Evolutionary conservation across 176 grass and related monocot genomes (phyloP).

Genomic region (Phoenix roebelenii): DNA sequence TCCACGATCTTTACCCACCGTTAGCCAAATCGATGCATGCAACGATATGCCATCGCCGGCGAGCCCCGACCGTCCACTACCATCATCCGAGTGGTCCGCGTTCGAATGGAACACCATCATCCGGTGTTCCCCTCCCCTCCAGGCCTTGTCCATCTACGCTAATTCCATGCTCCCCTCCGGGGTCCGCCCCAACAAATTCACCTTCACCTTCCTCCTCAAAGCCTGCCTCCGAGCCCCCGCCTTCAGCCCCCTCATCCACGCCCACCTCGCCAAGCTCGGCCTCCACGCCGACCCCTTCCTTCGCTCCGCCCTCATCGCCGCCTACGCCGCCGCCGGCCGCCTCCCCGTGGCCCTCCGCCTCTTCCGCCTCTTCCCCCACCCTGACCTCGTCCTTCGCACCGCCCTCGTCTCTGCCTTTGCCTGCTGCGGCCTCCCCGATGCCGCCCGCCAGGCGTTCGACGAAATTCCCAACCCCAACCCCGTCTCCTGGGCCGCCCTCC

Average conservation of each 20-base stretch:
- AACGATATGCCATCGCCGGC: too few species aligned
- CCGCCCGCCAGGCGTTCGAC: slow-evolving; percentile 3
- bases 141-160: slow-evolving; percentile 11
- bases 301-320: slow-evolving; percentile 16
- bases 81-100: neutral
- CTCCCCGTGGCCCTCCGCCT: neutral
- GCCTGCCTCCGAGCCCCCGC: neutral
- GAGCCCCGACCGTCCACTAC: neutral
- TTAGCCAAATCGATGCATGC: too few species aligned
- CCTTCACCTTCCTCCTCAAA: slow-evolving; percentile 21
- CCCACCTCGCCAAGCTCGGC: slow-evolving; percentile 12
- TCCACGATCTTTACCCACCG: too few species aligned
- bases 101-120: slow-evolving; percentile 18
- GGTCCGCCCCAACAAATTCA: slow-evolving; percentile 14
- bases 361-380: slow-evolving; percentile 1
- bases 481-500: slow-evolving; percentile 8
- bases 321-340: slow-evolving; percentile 4
- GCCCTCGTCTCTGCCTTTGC: slow-evolving; percentile 16
- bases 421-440: slow-evolving; percentile 7
- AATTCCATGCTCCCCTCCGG: slow-evolving; percentile 9
- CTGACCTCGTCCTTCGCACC: slow-evolving; percentile 15
- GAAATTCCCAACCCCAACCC: slow-evolving; percentile 1
- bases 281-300: slow-evolving; percentile 16
- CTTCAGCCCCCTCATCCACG: slow-evolving; percentile 9
- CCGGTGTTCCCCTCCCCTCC: neutral